Base-by-base conservation (phyloP, 2,329 filamentous ascomycete species). In the Colletotrichum trifolii region DNA sequence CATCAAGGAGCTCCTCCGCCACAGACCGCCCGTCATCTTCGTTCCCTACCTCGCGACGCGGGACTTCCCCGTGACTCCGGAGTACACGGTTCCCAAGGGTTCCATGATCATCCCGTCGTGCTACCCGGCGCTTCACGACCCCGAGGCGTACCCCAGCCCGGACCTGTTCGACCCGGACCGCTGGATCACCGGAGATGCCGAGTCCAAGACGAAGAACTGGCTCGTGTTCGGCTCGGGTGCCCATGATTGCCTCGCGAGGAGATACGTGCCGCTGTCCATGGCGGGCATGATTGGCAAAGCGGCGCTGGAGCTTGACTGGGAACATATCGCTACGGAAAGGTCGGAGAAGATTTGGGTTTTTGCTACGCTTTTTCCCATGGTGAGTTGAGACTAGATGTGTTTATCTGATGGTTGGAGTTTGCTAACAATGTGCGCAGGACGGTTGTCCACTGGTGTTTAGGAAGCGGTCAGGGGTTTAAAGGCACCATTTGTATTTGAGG, bases 231-330 rank as follows among this genome's bases (percentile, higher is more conserved):
- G 83, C 2, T 76, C 82, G 0, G 83, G 83, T 0, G 69, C 83
- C 0, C 83, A 86, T 66, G 80, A 84, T 33, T 85, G 83, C 63
- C 74, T 85, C 1, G 83, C 82, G 1, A 73, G 77, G 50, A 77
- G 74, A 55, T 86, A 85, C 64, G 82, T 85, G 12, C 83, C 81
- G 10, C 74, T 86, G 0, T 78, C 79, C 0, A 81, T 86, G 81
- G 79, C 81, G 1, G 79, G 72, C 2, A 84, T 85, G 81, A 83
- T 85, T 71, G 83, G 83, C 1, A 85, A 84, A 69, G 84, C 83
- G 0, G 72, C 79, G 6, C 43, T 86, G 59, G 81, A 85, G 60
- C 61, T 85, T 1, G 79, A 85, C 54, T 85, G 83, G 83, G 71
- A 70, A 49, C 83, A 85, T 69, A 77, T 83, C 70, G 76, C 83